Base-by-base conservation (phyloP, 352 stramenopile genomes). In the Phytophthora brassicae region DNA sequence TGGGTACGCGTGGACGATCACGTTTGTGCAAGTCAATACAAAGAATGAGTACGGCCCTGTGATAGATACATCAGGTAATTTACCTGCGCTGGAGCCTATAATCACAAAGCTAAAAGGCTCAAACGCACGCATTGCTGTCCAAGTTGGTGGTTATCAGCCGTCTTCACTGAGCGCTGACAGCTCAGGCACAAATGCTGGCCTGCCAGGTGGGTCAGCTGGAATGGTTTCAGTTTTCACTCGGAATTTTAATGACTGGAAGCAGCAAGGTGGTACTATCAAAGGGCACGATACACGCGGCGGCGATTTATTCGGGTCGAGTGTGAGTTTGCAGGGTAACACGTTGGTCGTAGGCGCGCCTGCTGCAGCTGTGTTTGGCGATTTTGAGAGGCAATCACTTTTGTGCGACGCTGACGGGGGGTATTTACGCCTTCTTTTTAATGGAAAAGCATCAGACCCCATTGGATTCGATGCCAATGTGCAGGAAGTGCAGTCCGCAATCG, bases 1-100 rank as follows among this genome's bases (percentile, higher is more conserved):
- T 14, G 84, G 84, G 12, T 95, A 94, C 59, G 83, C 86, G n/a
- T 95, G 86, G 86, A 90, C 81, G 0, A 60, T 95, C 33, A 95
- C 86, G 12, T 95, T 95, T 52, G 33, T 90, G 3, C 64, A 89
- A 48, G 77, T 94, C 7, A 94, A 92, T 65, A 84, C 81, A 12
- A 85, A 73, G 47, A 91, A 89, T 36, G 66, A 84, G 13, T 94
- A 90, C 33, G 86, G 84, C 0, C 74, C 84, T 0, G 72, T 93
- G 12, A 31, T 85, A 8, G 84, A 92, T 44, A 83, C 70, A 0
- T 85, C 84, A 0, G 84, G 82, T 2, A 92, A 86, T 24, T 31
- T 93, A 35, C 84, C 86, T n/a, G 71, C 78, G 3, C 54, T 94
- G 17, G 65, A 81, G 1, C 57, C 85, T 1, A 72, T 89, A 16